Percentiles rank a stretch among this genome's conserved stretches.
phyloP scores from a whole-genome alignment of 2,329 filamentous ascomycete genomes.

The Exophiala xenobiotica region DNA sequence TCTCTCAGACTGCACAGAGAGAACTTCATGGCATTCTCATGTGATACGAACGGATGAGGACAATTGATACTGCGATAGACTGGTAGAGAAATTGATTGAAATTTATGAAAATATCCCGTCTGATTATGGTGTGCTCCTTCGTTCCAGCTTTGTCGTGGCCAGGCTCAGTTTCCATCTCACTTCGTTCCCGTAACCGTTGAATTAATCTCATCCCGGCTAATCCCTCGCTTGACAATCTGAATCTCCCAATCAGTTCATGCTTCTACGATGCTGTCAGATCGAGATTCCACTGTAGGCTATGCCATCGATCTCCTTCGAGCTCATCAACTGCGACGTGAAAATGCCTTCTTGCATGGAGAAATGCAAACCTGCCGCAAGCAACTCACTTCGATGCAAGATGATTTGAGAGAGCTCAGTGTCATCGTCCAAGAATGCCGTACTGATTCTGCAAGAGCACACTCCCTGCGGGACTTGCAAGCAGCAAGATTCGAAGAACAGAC shows the following conservation, averaged over 20 bases:
- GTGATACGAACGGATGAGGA: slow-evolving; percentile 28
- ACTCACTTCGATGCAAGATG: slow-evolving; percentile 8
- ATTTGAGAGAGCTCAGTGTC: slow-evolving; percentile 10
- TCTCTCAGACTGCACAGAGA: slow-evolving; percentile 26
- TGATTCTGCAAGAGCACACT: background rate
- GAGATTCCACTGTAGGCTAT: slow-evolving; percentile 16
- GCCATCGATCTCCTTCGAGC: slow-evolving; percentile 26
- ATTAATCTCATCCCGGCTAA: too few species aligned
- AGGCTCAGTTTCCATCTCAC: too few species aligned
- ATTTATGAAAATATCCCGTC: slow-evolving; percentile 4
- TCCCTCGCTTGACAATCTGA: too few species aligned
- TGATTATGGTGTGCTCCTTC: background rate
- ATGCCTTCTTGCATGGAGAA: slow-evolving; percentile 24
- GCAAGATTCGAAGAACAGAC: slow-evolving; percentile 1
- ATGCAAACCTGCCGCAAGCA: slow-evolving; percentile 17
- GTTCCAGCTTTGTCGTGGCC: too few species aligned
- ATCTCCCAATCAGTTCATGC: background rate
- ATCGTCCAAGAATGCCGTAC: background rate
- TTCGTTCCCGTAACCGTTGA: background rate
- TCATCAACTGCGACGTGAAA: slow-evolving; percentile 29
- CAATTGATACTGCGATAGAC: slow-evolving; percentile 25
- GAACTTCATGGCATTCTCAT: slow-evolving; percentile 24
- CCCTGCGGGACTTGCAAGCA: background rate
- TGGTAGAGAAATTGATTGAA: slow-evolving; percentile 24
- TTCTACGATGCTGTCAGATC: slow-evolving; percentile 9